These are phyloP conservation scores for Cryptococcus neoformans DNA, from an alignment of 1,284 basidiomycete species.

Conservation along the genomic window DNA sequence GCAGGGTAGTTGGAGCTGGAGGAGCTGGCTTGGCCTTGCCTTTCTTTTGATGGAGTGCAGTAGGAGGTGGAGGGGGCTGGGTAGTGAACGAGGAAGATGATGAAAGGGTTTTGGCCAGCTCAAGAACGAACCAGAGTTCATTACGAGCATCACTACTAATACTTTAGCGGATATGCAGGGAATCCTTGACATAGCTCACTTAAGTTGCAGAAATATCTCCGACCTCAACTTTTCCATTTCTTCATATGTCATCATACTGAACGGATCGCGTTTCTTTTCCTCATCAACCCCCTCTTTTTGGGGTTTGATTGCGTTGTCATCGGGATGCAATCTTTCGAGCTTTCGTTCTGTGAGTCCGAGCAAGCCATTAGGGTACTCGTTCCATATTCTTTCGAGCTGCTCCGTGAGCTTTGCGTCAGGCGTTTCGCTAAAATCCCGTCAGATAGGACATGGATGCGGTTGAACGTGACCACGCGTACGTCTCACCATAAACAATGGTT, in stretches of 20 bases:
- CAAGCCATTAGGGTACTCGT: conserved; percentile 39
- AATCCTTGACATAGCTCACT: conserved; percentile 20
- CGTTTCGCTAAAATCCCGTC: conserved; percentile 12
- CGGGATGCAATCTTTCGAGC: conserved; percentile 14
- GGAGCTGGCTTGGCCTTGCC: conserved; percentile 5
- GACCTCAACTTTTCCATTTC: conserved; percentile 41
- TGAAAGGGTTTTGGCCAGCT: conserved; percentile 39
- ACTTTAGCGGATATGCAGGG: background rate
- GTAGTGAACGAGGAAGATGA: conserved; percentile 18
- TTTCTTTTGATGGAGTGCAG: conserved; percentile 1
- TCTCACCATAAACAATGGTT: conserved; percentile 24
- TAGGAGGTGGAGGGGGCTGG: conserved; percentile 32
- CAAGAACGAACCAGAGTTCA: conserved; percentile 44
- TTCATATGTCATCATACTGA: conserved; percentile 27
- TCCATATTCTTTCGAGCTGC: conserved; percentile 38
- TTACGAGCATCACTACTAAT: conserved; percentile 35
- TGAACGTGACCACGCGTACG: conserved; percentile 9
- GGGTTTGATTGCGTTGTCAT: conserved; percentile 15
- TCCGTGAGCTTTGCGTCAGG: conserved; percentile 26
- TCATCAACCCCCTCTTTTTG: conserved; percentile 8
- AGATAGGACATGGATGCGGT: background rate
- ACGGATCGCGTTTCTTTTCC: conserved; percentile 12
- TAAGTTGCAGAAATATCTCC: conserved; percentile 32
- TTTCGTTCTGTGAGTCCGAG: conserved; percentile 34
- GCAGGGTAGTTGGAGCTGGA: background rate